Evolutionary conservation across 441 rosid species (phyloP).

Genomic region (Populus hybrid): DNA sequence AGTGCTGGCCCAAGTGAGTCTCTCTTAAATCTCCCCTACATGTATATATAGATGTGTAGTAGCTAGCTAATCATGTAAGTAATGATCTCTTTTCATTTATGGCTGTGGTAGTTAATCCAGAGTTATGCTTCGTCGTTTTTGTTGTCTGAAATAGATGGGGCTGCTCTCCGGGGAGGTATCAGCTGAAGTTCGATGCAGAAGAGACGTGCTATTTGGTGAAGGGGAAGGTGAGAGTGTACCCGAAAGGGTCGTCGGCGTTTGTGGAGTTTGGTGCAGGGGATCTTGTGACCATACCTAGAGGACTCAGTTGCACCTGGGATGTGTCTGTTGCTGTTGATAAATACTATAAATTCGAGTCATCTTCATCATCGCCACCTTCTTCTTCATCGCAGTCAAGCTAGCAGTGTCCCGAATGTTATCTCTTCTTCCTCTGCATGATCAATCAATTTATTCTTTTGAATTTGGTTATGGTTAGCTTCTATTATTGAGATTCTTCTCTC

Average conservation of each 20-base stretch:
- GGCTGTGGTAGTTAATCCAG: background rate
- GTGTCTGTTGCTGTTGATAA: constrained; percentile 83
- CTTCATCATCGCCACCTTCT: constrained; percentile 27
- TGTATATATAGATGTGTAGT: background rate
- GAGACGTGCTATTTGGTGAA: constrained; percentile 82
- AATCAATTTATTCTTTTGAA: constrained; percentile 21
- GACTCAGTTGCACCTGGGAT: constrained; percentile 92
- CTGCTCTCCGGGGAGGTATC: constrained; percentile 84
- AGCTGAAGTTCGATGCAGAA: constrained; percentile 82
- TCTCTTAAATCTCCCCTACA: background rate
- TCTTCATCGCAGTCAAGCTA: constrained; percentile 9
- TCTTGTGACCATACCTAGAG: constrained; percentile 78
- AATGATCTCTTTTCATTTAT: background rate
- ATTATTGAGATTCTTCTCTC: background rate
- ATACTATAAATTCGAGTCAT: constrained; percentile 70
- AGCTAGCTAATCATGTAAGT: too few relatives aligned
- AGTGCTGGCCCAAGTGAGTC: constrained; percentile 94
- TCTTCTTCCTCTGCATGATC: background rate
- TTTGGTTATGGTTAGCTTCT: background rate
- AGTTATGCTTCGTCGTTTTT: background rate
- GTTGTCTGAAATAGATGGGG: constrained; percentile 57
- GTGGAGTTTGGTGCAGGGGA: constrained; percentile 96
- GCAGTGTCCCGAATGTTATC: background rate
- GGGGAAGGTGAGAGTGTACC: constrained; percentile 77
- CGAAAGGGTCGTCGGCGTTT: constrained; percentile 51